These are phyloP conservation scores for Lepidium campestre DNA, from an alignment of 441 rosid genomes.

Conservation along the genomic window DNA sequence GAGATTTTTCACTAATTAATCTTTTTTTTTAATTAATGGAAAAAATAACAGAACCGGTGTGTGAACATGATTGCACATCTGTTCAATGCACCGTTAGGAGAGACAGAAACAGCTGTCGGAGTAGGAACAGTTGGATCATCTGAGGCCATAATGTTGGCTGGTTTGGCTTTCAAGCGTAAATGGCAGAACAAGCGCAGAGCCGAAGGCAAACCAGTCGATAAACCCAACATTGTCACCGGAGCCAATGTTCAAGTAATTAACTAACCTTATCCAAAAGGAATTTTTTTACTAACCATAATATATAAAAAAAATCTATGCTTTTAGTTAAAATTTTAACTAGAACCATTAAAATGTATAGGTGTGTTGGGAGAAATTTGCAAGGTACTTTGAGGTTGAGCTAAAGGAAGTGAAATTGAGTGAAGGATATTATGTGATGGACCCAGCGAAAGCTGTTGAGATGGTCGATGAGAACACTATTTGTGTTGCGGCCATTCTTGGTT, in stretches of 20 bases:
- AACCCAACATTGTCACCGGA: conserved; percentile 52
- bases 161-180: conserved; percentile 46
- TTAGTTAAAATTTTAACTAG: neutral
- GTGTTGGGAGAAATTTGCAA: conserved; percentile 95
- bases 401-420: conserved; percentile 86
- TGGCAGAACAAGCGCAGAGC: conserved; percentile 48
- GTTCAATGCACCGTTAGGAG: conserved; percentile 35
- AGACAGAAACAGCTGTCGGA: conserved; percentile 29
- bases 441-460: conserved; percentile 71
- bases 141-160: conserved; percentile 47
- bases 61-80: conserved; percentile 38
- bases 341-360: conserved; percentile 28
- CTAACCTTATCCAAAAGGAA: neutral
- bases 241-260: conserved; percentile 45
- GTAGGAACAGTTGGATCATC: conserved; percentile 39
- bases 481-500: conserved; percentile 85
- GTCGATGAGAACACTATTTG: conserved; percentile 96
- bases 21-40: no score
- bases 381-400: conserved; percentile 87
- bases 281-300: no score
- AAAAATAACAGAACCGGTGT: conserved; percentile 33
- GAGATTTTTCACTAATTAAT: neutral
- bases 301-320: neutral
- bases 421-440: conserved; percentile 91
- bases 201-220: conserved; percentile 42